These are phyloP conservation scores for Botrytis paeoniae DNA, from an alignment of 2,329 filamentous ascomycete genomes.

Conservation along the genomic window DNA sequence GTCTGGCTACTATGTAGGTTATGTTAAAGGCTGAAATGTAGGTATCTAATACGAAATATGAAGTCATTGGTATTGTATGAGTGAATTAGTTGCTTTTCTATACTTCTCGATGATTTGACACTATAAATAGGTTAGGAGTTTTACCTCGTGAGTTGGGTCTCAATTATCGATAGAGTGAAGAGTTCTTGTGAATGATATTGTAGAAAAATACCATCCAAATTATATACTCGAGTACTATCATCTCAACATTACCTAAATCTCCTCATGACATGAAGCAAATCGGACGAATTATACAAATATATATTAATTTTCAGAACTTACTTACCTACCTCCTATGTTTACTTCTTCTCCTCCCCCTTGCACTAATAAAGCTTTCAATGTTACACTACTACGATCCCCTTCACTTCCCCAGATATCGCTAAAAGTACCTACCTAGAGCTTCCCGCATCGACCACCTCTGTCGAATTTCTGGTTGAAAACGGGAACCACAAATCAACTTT, in stretches of 20 bases:
- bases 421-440: slow-evolving; percentile 1
- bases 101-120: not conserved
- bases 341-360: not conserved
- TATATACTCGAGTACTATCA: not conserved
- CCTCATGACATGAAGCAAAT: not conserved
- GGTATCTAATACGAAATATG: not conserved
- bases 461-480: slow-evolving; percentile 1
- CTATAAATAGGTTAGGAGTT: not conserved
- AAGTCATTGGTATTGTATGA: not conserved
- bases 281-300: not conserved
- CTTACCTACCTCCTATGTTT: not conserved
- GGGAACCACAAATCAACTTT: slow-evolving; percentile 11
- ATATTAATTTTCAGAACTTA: too few species aligned
- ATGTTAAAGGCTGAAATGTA: not conserved
- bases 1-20: not conserved
- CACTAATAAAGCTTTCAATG: not conserved
- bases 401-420: slow-evolving; percentile 14
- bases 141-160: not conserved
- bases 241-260: not conserved
- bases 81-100: not conserved
- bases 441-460: slow-evolving; percentile 10
- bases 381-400: not conserved
- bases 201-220: not conserved
- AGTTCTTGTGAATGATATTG: not conserved
- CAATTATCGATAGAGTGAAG: not conserved